A percentile compares a stretch with the other conserved stretches of the same genome.
Evolutionary conservation across 2,329 filamentous ascomycete species (phyloP).

Genomic region (Penicillium sclerotiorum): DNA sequence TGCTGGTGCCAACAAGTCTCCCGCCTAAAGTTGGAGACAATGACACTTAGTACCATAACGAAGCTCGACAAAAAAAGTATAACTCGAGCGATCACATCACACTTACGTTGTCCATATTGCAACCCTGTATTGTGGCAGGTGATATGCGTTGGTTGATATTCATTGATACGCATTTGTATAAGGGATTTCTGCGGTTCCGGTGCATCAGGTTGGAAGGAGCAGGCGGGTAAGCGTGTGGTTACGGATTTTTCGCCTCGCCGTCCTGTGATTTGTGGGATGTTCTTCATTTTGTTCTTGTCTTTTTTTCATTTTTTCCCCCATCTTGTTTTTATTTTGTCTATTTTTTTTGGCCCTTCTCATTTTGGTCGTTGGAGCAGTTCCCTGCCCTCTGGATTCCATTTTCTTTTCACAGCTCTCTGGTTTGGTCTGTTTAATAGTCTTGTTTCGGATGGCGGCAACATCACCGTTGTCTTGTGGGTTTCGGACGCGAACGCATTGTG

Average conservation of each 20-base stretch:
- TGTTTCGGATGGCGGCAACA: conserved; percentile 20
- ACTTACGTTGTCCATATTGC: conserved; percentile 41
- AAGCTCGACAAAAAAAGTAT: conserved; percentile 18
- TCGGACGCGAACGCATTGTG: conserved; percentile 26
- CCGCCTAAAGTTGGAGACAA: conserved; percentile 33
- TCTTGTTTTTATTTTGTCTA: conserved; percentile 21
- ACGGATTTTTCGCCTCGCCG: conserved; percentile 31
- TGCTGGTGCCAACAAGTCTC: conserved; percentile 49
- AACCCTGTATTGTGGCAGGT: conserved; percentile 39
- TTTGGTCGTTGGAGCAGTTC: conserved; percentile 24
- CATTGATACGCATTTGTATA: conserved; percentile 47
- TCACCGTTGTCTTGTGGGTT: conserved; percentile 17
- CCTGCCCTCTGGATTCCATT: conserved; percentile 22
- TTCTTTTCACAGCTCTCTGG: conserved; percentile 14
- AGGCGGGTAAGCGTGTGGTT: conserved; percentile 47
- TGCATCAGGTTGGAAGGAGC: conserved; percentile 49
- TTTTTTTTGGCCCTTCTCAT: conserved; percentile 16
- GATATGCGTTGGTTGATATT: conserved; percentile 41
- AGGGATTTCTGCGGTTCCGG: conserved; percentile 46
- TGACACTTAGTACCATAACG: neutral
- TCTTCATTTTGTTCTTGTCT: conserved; percentile 25
- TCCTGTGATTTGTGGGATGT: conserved; percentile 22
- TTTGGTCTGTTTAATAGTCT: conserved; percentile 13
- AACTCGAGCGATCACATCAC: conserved; percentile 24
- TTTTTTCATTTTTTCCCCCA: conserved; percentile 25